A percentile compares a stretch with the other conserved stretches of the same genome.
Evolutionary conservation across 2,329 filamentous ascomycete species (phyloP).

Genomic region (Colletotrichum costaricense): DNA sequence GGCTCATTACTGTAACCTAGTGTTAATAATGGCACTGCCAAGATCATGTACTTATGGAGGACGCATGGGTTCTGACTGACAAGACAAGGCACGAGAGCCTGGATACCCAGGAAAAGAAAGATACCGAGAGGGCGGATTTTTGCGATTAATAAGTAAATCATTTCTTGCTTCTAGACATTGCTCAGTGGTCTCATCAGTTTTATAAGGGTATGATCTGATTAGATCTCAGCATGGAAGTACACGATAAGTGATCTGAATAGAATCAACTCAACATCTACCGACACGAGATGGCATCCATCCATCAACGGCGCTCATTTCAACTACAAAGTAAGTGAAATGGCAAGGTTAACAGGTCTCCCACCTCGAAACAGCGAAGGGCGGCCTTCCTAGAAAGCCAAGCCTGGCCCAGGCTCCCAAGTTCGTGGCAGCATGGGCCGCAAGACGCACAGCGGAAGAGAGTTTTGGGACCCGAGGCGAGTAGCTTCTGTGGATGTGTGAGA

Average conservation of each 20-base stretch:
- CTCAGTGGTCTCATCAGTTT: background rate
- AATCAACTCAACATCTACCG: background rate
- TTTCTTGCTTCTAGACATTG: background rate
- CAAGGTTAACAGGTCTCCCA: background rate
- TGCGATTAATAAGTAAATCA: constrained; percentile 23
- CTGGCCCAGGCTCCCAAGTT: constrained; percentile 8
- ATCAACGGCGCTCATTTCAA: background rate
- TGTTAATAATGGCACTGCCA: constrained; percentile 28
- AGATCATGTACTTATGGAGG: constrained; percentile 27
- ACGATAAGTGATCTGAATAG: background rate
- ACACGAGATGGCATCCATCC: background rate
- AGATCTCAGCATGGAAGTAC: background rate
- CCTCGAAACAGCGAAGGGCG: background rate
- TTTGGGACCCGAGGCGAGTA: background rate
- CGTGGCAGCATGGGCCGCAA: constrained; percentile 17
- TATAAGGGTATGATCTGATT: background rate
- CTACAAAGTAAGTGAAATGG: background rate
- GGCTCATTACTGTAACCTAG: constrained; percentile 21
- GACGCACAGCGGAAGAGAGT: background rate
- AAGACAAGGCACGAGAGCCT: constrained; percentile 7
- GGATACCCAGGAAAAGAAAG: constrained; percentile 7
- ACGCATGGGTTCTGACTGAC: background rate
- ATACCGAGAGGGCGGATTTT: constrained; percentile 19
- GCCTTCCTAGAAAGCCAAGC: constrained; percentile 10
- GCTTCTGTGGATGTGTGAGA: background rate